A percentile compares a stretch with the other conserved stretches of the same genome.
Conservation (phyloP, 1,284 basidiomycete species). For the Mixia osmundae region DNA sequence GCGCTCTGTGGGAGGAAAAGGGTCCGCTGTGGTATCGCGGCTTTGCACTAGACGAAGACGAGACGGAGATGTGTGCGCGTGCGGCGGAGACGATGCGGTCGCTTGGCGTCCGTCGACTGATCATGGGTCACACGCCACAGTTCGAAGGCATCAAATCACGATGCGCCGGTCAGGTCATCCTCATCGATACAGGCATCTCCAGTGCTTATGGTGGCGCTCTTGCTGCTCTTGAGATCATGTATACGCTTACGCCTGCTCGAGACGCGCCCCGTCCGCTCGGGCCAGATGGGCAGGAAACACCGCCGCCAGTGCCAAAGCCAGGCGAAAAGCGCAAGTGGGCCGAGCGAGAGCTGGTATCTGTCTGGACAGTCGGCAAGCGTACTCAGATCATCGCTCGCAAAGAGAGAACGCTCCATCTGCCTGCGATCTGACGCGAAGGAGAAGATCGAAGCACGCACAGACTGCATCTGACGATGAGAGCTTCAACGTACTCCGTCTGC, state of each 20-base stretch:
- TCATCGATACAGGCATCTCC: slow-evolving; percentile 74
- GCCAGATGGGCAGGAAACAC: too few relatives aligned
- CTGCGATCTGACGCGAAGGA: too few relatives aligned
- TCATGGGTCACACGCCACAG: slow-evolving; percentile 86
- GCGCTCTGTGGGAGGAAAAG: slow-evolving; percentile 32
- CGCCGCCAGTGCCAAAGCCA: too few relatives aligned
- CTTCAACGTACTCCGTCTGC: too few relatives aligned
- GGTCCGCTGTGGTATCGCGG: slow-evolving; percentile 51
- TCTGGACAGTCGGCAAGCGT: too few relatives aligned
- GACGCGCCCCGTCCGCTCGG: not conserved
- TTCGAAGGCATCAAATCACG: slow-evolving; percentile 58
- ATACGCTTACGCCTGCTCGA: slow-evolving; percentile 39
- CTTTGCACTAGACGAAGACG: slow-evolving; percentile 49
- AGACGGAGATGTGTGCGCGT: slow-evolving; percentile 37
- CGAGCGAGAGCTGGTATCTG: too few relatives aligned
- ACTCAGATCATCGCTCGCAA: too few relatives aligned
- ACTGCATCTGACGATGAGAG: too few relatives aligned
- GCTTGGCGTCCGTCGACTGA: slow-evolving; percentile 56
- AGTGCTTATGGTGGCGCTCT: slow-evolving; percentile 77
- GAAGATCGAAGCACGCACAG: too few relatives aligned
- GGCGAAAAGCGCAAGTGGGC: too few relatives aligned
- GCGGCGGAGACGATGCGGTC: slow-evolving; percentile 43
- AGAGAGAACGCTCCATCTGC: too few relatives aligned
- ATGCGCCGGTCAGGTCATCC: slow-evolving; percentile 63
- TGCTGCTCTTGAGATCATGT: slow-evolving; percentile 62